Conservation (phyloP, 2,329 filamentous ascomycete species). For the Elsinoe arachidis region DNA sequence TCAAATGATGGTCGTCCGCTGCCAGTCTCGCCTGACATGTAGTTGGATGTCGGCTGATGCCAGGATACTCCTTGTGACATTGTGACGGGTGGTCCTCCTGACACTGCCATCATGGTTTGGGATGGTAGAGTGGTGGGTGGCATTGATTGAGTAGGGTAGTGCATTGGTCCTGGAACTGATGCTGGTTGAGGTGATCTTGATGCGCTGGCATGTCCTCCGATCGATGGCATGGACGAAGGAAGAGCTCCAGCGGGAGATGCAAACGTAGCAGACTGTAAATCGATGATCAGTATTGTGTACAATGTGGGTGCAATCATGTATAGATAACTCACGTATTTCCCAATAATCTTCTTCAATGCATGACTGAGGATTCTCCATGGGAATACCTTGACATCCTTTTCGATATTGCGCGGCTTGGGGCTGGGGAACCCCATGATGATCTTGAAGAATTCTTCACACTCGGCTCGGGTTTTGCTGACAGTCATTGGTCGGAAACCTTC, state of each 20-base stretch:
- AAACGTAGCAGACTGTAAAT: slow-evolving; percentile 54
- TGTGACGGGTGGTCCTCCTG: slow-evolving; percentile 28
- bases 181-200: slow-evolving; percentile 25
- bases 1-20: slow-evolving; percentile 22
- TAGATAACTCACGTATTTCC: slow-evolving; percentile 68
- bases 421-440: slow-evolving; percentile 96
- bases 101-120: slow-evolving; percentile 27
- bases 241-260: slow-evolving; percentile 52
- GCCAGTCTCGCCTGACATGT: slow-evolving; percentile 24
- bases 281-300: slow-evolving; percentile 8
- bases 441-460: slow-evolving; percentile 97
- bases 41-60: slow-evolving; percentile 27
- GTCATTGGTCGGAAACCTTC: slow-evolving; percentile 90
- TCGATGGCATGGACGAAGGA: slow-evolving; percentile 24
- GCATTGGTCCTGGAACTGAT: slow-evolving; percentile 24
- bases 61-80: slow-evolving; percentile 22
- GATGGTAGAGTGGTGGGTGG: slow-evolving; percentile 24
- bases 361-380: slow-evolving; percentile 83
- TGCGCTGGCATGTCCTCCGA: slow-evolving; percentile 18
- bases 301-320: slow-evolving; percentile 17
- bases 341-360: slow-evolving; percentile 95
- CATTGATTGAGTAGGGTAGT: slow-evolving; percentile 26
- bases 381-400: slow-evolving; percentile 99
- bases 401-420: slow-evolving; percentile 93
- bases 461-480: slow-evolving; percentile 82